These are phyloP conservation scores for Clonostachys chloroleuca DNA, from an alignment of 2,329 filamentous ascomycete genomes.

Conservation along the genomic window DNA sequence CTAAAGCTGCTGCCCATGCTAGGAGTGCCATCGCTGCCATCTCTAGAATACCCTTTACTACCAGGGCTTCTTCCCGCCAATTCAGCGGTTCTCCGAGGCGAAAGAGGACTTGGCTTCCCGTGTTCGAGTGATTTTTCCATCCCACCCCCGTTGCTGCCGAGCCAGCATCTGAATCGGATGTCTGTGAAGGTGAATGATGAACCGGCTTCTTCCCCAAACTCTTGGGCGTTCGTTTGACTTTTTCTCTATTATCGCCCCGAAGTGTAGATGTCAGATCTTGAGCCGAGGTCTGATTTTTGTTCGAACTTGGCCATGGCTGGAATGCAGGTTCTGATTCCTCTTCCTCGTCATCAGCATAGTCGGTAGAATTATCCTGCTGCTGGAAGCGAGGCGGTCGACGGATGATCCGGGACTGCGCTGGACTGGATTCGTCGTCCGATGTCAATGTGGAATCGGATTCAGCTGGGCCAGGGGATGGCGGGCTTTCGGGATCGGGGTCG, in stretches of 20 bases:
- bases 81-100: conserved; percentile 55
- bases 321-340: conserved; percentile 54
- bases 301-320: conserved; percentile 34
- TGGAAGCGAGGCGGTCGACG: conserved; percentile 52
- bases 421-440: conserved; percentile 44
- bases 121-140: conserved; percentile 20
- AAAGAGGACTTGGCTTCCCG: conserved; percentile 38
- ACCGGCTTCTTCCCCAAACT: conserved; percentile 11
- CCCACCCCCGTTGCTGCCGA: conserved; percentile 33
- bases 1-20: conserved; percentile 86
- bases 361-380: conserved; percentile 23
- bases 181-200: conserved; percentile 40
- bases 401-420: conserved; percentile 56
- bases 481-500: conserved; percentile 12
- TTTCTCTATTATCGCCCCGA: conserved; percentile 29
- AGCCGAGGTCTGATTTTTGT: conserved; percentile 23
- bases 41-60: conserved; percentile 42
- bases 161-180: conserved; percentile 59
- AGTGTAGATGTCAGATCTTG: conserved; percentile 50
- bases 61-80: conserved; percentile 49
- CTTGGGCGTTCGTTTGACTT: conserved; percentile 14
- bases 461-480: conserved; percentile 25
- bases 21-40: conserved; percentile 68
- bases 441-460: conserved; percentile 31
- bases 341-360: conserved; percentile 48